Evolutionary conservation across 768 basidiomycete species (phyloP).

Genomic region (Tephrocybe rancida): DNA sequence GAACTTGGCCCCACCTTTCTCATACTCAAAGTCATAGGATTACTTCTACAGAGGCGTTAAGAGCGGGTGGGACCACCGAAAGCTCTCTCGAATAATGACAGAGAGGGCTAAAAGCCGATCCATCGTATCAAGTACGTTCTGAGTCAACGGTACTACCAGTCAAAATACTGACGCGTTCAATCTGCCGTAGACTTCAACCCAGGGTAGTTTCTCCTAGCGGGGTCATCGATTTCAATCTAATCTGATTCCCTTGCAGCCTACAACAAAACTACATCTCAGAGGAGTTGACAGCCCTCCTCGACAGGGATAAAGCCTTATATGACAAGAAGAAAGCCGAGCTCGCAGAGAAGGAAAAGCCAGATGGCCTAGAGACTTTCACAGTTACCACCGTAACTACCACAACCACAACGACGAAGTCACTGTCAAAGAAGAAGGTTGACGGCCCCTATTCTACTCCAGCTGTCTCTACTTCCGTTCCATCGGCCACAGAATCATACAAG

Average conservation of each 20-base stretch:
- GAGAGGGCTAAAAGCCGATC: conserved; percentile 48
- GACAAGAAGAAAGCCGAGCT: conserved; percentile 25
- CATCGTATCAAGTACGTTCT: conserved; percentile 45
- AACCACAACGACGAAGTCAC: conserved; percentile 12
- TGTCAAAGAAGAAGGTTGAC: conserved; percentile 24
- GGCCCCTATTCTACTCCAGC: background rate
- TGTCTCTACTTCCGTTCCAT: background rate
- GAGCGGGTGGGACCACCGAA: conserved; percentile 38
- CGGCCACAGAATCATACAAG: background rate
- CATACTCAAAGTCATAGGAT: conserved; percentile 9
- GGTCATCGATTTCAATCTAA: conserved; percentile 35
- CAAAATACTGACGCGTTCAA: conserved; percentile 20
- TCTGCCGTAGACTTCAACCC: conserved; percentile 30
- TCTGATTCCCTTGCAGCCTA: conserved; percentile 14
- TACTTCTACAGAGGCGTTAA: conserved; percentile 25
- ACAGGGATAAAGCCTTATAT: conserved; percentile 35
- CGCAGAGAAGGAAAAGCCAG: conserved; percentile 22
- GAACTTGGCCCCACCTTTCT: background rate
- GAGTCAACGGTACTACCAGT: conserved; percentile 20
- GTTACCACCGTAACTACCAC: conserved; percentile 18
- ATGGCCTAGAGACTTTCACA: conserved; percentile 22
- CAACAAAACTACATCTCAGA: conserved; percentile 35
- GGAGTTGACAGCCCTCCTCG: conserved; percentile 34
- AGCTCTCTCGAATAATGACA: conserved; percentile 41
- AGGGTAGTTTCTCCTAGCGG: conserved; percentile 25